These are phyloP conservation scores for Aspergillus persii DNA, from an alignment of 2,329 filamentous ascomycete genomes.

Conservation along the genomic window DNA sequence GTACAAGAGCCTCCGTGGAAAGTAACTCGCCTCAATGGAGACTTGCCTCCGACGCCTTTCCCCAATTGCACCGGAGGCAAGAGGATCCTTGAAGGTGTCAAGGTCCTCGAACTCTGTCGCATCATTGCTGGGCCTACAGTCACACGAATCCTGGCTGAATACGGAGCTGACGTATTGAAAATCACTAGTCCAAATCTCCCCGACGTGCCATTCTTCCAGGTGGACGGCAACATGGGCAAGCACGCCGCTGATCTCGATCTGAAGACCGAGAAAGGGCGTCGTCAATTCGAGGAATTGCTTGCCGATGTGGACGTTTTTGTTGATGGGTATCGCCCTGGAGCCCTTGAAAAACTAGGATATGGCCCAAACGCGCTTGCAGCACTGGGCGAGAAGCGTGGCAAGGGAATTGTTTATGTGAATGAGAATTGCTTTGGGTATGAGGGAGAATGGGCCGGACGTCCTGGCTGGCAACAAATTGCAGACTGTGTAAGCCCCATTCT, in stretches of 20 bases:
- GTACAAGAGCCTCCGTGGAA: slow-evolving; percentile 38
- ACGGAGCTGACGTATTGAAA: slow-evolving; percentile 71
- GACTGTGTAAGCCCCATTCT: slow-evolving; percentile 55
- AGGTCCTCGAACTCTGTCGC: slow-evolving; percentile 70
- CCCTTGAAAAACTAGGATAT: slow-evolving; percentile 63
- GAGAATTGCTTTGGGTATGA: slow-evolving; percentile 70
- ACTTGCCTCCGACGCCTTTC: slow-evolving; percentile 27
- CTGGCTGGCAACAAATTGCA: slow-evolving; percentile 71
- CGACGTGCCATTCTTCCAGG: slow-evolving; percentile 70
- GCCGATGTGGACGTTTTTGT: slow-evolving; percentile 64
- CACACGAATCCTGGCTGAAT: slow-evolving; percentile 65
- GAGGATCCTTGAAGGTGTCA: slow-evolving; percentile 55
- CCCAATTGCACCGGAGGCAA: slow-evolving; percentile 32
- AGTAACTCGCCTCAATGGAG: slow-evolving; percentile 29
- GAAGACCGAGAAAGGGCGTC: slow-evolving; percentile 53
- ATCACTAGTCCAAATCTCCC: slow-evolving; percentile 66
- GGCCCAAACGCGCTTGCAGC: slow-evolving; percentile 54
- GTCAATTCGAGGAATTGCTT: slow-evolving; percentile 58
- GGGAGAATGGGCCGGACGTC: slow-evolving; percentile 61
- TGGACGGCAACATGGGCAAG: slow-evolving; percentile 71
- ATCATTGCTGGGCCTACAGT: slow-evolving; percentile 73
- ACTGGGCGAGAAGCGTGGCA: slow-evolving; percentile 54
- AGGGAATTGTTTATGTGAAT: slow-evolving; percentile 65
- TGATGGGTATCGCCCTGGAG: slow-evolving; percentile 68
- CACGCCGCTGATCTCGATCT: slow-evolving; percentile 64